Percentiles rank a stretch among this genome's conserved stretches.
phyloP scores from a whole-genome alignment of 2,329 filamentous ascomycete species.

The Fusarium agapanthi region DNA sequence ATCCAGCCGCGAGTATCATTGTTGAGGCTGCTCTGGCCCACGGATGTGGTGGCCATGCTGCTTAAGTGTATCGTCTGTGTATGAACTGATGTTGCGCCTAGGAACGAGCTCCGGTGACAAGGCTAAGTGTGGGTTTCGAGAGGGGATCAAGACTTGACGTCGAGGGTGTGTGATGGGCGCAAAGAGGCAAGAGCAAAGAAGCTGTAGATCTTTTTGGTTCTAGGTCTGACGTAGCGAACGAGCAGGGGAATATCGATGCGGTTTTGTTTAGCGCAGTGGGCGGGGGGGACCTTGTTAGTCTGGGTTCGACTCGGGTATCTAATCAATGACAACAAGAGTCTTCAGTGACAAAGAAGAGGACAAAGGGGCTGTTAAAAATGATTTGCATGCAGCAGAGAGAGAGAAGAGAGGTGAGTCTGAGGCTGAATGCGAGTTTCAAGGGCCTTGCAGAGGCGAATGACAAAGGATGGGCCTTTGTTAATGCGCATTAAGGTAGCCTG shows the following conservation, averaged over 20 bases:
- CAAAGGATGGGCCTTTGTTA: constrained; percentile 12
- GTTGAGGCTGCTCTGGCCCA: constrained; percentile 55
- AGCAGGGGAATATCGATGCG: constrained; percentile 25
- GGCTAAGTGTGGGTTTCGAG: background rate
- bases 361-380: background rate
- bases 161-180: constrained; percentile 4
- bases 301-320: background rate
- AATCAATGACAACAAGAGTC: constrained; percentile 1
- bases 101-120: background rate
- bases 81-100: background rate
- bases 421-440: background rate
- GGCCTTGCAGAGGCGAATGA: background rate
- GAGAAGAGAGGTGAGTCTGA: background rate
- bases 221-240: constrained; percentile 35
- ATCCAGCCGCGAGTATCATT: constrained; percentile 96
- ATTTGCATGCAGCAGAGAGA: background rate
- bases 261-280: constrained; percentile 27
- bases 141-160: background rate
- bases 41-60: constrained; percentile 54
- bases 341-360: background rate
- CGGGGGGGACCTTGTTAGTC: constrained; percentile 13
- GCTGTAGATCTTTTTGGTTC: constrained; percentile 26
- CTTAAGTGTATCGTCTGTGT: constrained; percentile 8
- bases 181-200: constrained; percentile 18
- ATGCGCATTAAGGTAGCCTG: background rate